Evolutionary conservation across 345 rosid species (phyloP).

Genomic region (Jatropha curcas): DNA sequence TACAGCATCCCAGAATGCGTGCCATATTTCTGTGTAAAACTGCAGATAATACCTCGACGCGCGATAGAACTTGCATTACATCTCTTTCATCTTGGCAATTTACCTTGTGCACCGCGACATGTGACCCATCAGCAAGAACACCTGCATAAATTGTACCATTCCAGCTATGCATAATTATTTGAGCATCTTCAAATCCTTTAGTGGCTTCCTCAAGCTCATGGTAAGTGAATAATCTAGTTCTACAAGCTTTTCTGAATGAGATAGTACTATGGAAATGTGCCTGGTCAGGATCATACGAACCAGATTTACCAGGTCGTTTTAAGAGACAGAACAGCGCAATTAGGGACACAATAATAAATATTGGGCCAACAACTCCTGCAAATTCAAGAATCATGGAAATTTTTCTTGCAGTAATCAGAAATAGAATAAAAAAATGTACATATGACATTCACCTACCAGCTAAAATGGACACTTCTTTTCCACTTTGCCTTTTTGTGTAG

Average conservation of each 20-base stretch:
- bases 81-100: slow-evolving; percentile 55
- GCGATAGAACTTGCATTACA: slow-evolving; percentile 53
- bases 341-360: slow-evolving; percentile 47
- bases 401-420: background rate
- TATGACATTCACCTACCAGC: slow-evolving; percentile 46
- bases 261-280: slow-evolving; percentile 42
- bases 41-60: slow-evolving; percentile 56
- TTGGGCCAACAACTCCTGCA: slow-evolving; percentile 56
- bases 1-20: slow-evolving; percentile 64
- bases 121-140: slow-evolving; percentile 60
- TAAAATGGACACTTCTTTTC: slow-evolving; percentile 48
- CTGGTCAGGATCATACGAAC: slow-evolving; percentile 32
- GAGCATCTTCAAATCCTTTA: slow-evolving; percentile 54
- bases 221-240: slow-evolving; percentile 60
- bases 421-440: background rate
- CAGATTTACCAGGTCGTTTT: slow-evolving; percentile 45
- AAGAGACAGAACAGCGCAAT: slow-evolving; percentile 52
- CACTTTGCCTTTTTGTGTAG: slow-evolving; percentile 33
- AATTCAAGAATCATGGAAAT: background rate
- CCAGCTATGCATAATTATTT: slow-evolving; percentile 45
- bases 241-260: slow-evolving; percentile 68
- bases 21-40: slow-evolving; percentile 68
- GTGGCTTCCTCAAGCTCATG: slow-evolving; percentile 78
- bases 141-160: slow-evolving; percentile 60
- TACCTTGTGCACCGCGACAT: slow-evolving; percentile 64